Percentiles rank a stretch among this genome's conserved stretches.
phyloP scores from a whole-genome alignment of 208 protist species.

The Leishmania arabica region DNA sequence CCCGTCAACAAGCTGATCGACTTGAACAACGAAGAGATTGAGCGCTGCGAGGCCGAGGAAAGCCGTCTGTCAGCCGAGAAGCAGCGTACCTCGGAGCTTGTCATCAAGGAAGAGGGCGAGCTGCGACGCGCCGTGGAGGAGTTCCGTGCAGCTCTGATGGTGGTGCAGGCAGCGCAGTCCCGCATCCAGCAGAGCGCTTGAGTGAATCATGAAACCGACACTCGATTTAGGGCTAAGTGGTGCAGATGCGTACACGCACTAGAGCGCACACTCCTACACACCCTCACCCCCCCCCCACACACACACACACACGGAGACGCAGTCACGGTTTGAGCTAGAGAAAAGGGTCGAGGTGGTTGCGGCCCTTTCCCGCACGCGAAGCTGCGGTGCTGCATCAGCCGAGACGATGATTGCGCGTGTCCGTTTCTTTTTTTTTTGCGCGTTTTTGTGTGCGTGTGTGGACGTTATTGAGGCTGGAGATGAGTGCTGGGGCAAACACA shows the following conservation, averaged over 20 bases:
- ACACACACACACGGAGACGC: not conserved
- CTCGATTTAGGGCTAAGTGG: not conserved
- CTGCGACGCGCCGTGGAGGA: constrained; percentile 69
- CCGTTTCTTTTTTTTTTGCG: not conserved
- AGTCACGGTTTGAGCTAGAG: not conserved
- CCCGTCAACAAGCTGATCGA: constrained; percentile 73
- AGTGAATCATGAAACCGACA: not conserved
- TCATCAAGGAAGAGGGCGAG: constrained; percentile 75
- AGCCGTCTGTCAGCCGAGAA: constrained; percentile 78
- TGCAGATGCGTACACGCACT: not conserved
- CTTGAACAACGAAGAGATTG: constrained; percentile 60
- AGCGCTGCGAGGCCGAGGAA: constrained; percentile 82
- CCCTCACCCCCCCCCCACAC: not conserved
- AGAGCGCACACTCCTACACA: not conserved
- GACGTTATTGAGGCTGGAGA: not conserved
- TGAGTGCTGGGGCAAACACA: not conserved
- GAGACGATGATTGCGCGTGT: not conserved
- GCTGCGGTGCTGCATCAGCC: not conserved
- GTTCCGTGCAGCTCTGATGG: constrained; percentile 56
- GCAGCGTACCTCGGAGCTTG: constrained; percentile 72
- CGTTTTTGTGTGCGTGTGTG: not conserved
- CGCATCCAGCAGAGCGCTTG: constrained; percentile 27
- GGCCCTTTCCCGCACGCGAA: not conserved
- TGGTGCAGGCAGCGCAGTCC: constrained; percentile 44
- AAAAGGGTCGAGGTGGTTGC: not conserved